These are phyloP conservation scores for Fusarium sarcochroum DNA, from an alignment of 2,329 filamentous ascomycete species.

Conservation along the genomic window DNA sequence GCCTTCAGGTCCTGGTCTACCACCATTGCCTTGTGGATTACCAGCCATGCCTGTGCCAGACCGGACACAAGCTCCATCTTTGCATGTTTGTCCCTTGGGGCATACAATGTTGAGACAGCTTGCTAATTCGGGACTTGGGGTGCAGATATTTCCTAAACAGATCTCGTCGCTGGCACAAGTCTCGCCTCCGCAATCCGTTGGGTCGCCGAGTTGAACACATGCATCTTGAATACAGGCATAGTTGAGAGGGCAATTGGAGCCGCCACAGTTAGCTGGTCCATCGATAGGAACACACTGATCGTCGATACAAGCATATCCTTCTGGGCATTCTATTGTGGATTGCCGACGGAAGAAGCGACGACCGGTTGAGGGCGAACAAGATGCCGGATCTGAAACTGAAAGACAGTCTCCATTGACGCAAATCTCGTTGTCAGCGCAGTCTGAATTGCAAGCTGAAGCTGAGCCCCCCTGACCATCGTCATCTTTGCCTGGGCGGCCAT, in stretches of 20 bases:
- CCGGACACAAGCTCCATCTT: slow-evolving; percentile 12
- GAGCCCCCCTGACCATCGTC: not conserved
- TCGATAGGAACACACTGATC: slow-evolving; percentile 21
- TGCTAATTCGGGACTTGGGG: not conserved
- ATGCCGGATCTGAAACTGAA: slow-evolving; percentile 6
- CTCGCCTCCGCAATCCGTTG: slow-evolving; percentile 21
- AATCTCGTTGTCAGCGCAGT: slow-evolving; percentile 11
- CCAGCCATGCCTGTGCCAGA: not conserved
- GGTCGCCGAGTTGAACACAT: slow-evolving; percentile 24
- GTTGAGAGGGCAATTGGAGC: slow-evolving; percentile 13
- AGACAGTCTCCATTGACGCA: slow-evolving; percentile 24
- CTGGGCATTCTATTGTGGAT: slow-evolving; percentile 2
- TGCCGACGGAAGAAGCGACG: slow-evolving; percentile 24
- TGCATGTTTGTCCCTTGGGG: slow-evolving; percentile 7
- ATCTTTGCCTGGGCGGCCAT: not conserved
- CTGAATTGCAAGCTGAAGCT: not conserved
- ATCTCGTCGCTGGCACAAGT: slow-evolving; percentile 19
- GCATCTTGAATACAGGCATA: slow-evolving; percentile 27
- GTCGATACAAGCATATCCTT: slow-evolving; percentile 28
- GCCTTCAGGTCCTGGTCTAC: not conserved
- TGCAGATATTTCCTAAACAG: slow-evolving; percentile 31
- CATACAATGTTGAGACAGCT: slow-evolving; percentile 11
- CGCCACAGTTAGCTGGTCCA: slow-evolving; percentile 13
- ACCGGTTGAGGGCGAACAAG: slow-evolving; percentile 9
- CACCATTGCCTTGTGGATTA: not conserved